phyloP scores from a whole-genome alignment of 495 filamentous ascomycete species.

The Corynascus novoguineensis region DNA sequence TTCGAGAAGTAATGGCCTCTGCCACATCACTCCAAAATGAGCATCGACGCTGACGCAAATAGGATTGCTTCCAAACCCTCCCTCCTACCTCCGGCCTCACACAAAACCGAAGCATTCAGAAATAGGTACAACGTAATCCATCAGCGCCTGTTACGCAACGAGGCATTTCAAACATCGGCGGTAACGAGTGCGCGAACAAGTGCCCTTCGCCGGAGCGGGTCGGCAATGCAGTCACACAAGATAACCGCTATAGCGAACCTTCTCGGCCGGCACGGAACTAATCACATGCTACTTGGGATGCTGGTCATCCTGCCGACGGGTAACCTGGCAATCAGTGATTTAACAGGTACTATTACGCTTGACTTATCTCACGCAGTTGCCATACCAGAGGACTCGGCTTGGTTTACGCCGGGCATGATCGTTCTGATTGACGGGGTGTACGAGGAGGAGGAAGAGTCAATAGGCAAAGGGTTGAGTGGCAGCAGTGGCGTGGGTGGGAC shows the following conservation, averaged over 20 bases:
- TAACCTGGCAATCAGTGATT: constrained; percentile 70
- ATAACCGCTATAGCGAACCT: constrained; percentile 91
- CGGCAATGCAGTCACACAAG: constrained; percentile 63
- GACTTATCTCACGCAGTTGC: constrained; percentile 75
- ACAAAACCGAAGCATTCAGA: constrained; percentile 80
- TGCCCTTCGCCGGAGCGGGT: constrained; percentile 52
- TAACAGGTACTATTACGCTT: constrained; percentile 79
- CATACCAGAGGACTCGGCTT: constrained; percentile 79
- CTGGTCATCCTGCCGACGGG: constrained; percentile 79
- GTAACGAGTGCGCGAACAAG: constrained; percentile 46
- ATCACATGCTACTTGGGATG: constrained; percentile 82
- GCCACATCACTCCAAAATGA: neutral
- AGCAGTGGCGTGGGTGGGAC: constrained; percentile 78
- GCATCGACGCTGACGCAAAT: neutral
- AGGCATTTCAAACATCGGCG: constrained; percentile 79
- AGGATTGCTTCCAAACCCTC: constrained; percentile 61
- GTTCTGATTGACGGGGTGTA: constrained; percentile 90
- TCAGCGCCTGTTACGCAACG: constrained; percentile 84
- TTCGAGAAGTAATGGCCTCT: constrained; percentile 62
- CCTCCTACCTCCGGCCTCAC: constrained; percentile 69
- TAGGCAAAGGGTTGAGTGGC: constrained; percentile 61
- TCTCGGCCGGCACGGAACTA: constrained; percentile 77
- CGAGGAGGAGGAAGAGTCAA: constrained; percentile 75
- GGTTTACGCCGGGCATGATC: constrained; percentile 92
- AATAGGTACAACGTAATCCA: constrained; percentile 87